phyloP scores from a whole-genome alignment of 2,329 filamentous ascomycete species.

The Zymoseptoria brevis region DNA sequence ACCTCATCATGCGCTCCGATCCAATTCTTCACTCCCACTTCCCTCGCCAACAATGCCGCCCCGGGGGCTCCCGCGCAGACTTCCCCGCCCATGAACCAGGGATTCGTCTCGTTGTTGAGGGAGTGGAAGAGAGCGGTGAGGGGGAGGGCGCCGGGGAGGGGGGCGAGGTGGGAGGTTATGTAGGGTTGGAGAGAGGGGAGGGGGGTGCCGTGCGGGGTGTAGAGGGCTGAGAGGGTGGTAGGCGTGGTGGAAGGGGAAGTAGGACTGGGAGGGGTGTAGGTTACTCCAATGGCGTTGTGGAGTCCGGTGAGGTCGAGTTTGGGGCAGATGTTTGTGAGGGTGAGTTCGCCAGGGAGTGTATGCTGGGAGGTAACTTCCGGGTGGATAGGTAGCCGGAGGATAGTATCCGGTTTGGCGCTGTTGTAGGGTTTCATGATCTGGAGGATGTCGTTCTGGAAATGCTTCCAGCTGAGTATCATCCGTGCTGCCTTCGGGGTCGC shows the following conservation, averaged over 20 bases:
- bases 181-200: slow-evolving; percentile 50
- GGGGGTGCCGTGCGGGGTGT: slow-evolving; percentile 56
- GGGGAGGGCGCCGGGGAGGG: slow-evolving; percentile 48
- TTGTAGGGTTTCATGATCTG: slow-evolving; percentile 38
- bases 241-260: slow-evolving; percentile 7
- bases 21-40: slow-evolving; percentile 50
- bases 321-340: slow-evolving; percentile 57
- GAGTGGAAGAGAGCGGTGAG: slow-evolving; percentile 58
- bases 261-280: slow-evolving; percentile 54
- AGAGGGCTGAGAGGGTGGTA: slow-evolving; percentile 49
- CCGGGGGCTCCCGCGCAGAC: slow-evolving; percentile 50
- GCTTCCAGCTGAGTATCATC: slow-evolving; percentile 58
- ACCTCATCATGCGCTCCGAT: slow-evolving; percentile 55
- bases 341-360: slow-evolving; percentile 58
- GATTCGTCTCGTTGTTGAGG: slow-evolving; percentile 52
- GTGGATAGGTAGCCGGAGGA: slow-evolving; percentile 44
- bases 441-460: slow-evolving; percentile 50
- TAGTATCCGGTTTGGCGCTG: slow-evolving; percentile 30
- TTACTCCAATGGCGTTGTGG: slow-evolving; percentile 63
- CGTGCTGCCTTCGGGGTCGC: slow-evolving; percentile 58
- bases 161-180: slow-evolving; percentile 48
- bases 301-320: slow-evolving; percentile 53
- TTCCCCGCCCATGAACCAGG: slow-evolving; percentile 55
- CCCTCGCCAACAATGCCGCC: slow-evolving; percentile 49
- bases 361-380: slow-evolving; percentile 42